These are phyloP conservation scores for Linum usitatissimum DNA, from an alignment of 345 rosid species.

Conservation along the genomic window DNA sequence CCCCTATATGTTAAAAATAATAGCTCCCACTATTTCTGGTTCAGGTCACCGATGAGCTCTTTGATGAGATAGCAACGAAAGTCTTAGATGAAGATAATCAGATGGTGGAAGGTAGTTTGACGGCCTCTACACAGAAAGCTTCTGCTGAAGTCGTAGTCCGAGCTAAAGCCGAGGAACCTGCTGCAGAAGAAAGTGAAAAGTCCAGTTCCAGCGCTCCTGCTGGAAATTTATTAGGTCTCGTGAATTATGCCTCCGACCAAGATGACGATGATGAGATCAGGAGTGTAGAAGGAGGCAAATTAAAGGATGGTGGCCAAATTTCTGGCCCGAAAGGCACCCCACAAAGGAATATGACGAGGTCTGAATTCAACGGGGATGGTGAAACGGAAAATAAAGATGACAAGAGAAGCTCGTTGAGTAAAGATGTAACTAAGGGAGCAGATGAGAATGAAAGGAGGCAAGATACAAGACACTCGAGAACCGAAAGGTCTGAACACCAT, in stretches of 20 bases:
- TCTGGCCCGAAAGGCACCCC: conserved; percentile 19
- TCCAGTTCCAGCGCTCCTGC: conserved; percentile 40
- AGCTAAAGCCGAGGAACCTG: conserved; percentile 27
- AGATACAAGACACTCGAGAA: conserved; percentile 36
- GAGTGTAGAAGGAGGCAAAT: conserved; percentile 20
- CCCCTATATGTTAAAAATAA: conserved; percentile 9
- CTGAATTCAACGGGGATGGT: conserved; percentile 19
- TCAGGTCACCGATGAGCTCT: conserved; percentile 91
- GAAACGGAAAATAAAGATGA: conserved; percentile 27
- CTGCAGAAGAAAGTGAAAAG: conserved; percentile 33
- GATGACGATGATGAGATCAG: conserved; percentile 40
- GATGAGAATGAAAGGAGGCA: conserved; percentile 29
- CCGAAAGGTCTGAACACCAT: conserved; percentile 37
- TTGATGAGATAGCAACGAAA: conserved; percentile 90
- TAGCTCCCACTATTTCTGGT: conserved; percentile 18
- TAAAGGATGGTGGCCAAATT: conserved; percentile 13
- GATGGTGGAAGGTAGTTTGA: conserved; percentile 41
- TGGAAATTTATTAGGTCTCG: conserved; percentile 86
- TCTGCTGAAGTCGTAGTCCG: conserved; percentile 43
- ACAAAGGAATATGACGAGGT: conserved; percentile 10
- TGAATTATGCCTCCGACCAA: conserved; percentile 83
- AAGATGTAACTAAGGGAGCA: conserved; percentile 25
- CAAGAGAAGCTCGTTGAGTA: conserved; percentile 28
- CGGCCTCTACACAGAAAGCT: conserved; percentile 32
- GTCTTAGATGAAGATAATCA: conserved; percentile 70